Base-by-base conservation (phyloP, 306 rosid genomes). In the Sechiopsis laciniata region DNA sequence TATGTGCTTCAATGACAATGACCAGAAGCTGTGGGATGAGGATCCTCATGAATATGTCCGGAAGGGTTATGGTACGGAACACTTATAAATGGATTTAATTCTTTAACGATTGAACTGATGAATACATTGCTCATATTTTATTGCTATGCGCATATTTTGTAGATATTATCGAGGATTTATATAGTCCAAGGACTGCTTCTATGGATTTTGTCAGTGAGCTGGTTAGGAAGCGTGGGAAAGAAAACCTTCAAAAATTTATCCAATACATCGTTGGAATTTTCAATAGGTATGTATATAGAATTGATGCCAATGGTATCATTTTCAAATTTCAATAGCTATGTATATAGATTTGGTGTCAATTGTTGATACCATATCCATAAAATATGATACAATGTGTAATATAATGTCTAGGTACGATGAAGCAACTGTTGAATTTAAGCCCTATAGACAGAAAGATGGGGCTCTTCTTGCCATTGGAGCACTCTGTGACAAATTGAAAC, bases 391-490 rank as follows among this genome's bases (percentile, higher is more conserved):
- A 24, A 15, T 70, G 15, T 16, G 22, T 69, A 37, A 16, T 55
- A n/a, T 40, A 42, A 55, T 45, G 24, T 58, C 22, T 79, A 93
- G 98, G 82, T 90, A 93, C 73, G 98, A 87, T 75, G 97, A 87
- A 84, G 83, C 96, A 69, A 78, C 91, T 32, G 45, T 60, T 73
- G 96, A 87, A 80, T 82, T 76, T 83, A 93, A 93, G 77, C 93
- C 91, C 29, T 93, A 93, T 55, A 86, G 97, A 63, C 93, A 90
- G 86, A 93, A 93, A 78, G 98, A 93, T 81, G 98, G 98, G 40
- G 97, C 98, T 24, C 97, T 93, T 65, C 98, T 93, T 83, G 98
- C 97, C 62, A 88, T 93, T 65, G 98, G 98, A 73, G 93, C 98
- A 46, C 96, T 93, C 73, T 93, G 98, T 80, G 98, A 93, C 84